These are phyloP conservation scores for Ophioceras dolichostomum DNA, from an alignment of 2,329 filamentous ascomycete genomes.

Conservation along the genomic window DNA sequence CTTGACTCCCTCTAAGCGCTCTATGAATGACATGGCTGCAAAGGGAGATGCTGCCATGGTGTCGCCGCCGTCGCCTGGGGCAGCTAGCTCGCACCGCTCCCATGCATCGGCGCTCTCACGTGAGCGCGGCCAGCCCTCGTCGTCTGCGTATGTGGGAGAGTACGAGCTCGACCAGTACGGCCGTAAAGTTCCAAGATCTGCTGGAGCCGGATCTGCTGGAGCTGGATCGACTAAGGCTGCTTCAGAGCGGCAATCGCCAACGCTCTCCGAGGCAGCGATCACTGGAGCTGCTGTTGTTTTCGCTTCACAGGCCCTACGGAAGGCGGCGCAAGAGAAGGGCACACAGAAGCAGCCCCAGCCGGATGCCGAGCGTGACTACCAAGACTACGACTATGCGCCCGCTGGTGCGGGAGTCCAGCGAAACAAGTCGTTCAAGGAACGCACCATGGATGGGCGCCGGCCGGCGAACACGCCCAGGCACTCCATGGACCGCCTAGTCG, in stretches of 20 bases:
- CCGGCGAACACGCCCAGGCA: conserved; percentile 44
- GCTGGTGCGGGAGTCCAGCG: conserved; percentile 35
- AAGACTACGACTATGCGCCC: conserved; percentile 18
- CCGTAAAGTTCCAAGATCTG: conserved; percentile 35
- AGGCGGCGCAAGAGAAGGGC: conserved; percentile 32
- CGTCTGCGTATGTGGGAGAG: conserved; percentile 27
- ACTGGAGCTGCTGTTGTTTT: conserved; percentile 42
- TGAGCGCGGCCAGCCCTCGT: conserved; percentile 2
- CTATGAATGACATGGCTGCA: conserved; percentile 14
- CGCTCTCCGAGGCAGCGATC: conserved; percentile 44
- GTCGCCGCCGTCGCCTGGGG: conserved; percentile 15
- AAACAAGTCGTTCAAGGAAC: conserved; percentile 55
- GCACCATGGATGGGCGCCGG: conserved; percentile 42
- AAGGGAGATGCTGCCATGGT: conserved; percentile 10
- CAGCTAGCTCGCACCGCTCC: conserved; percentile 9
- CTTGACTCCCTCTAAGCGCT: conserved; percentile 23
- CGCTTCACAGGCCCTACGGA: conserved; percentile 34
- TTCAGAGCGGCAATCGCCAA: conserved; percentile 38
- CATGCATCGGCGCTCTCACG: conserved; percentile 13
- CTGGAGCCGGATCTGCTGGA: no score
- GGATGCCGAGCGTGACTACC: conserved; percentile 16
- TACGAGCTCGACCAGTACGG: conserved; percentile 48
- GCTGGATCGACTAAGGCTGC: conserved; percentile 24
- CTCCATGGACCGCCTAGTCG: conserved; percentile 44
- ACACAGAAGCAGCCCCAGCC: no score